A percentile compares a stretch with the other conserved stretches of the same genome.
These are phyloP conservation scores for Zygoascus bituminiphila DNA, from an alignment of 805 yeast genomes.

Conservation along the genomic window DNA sequence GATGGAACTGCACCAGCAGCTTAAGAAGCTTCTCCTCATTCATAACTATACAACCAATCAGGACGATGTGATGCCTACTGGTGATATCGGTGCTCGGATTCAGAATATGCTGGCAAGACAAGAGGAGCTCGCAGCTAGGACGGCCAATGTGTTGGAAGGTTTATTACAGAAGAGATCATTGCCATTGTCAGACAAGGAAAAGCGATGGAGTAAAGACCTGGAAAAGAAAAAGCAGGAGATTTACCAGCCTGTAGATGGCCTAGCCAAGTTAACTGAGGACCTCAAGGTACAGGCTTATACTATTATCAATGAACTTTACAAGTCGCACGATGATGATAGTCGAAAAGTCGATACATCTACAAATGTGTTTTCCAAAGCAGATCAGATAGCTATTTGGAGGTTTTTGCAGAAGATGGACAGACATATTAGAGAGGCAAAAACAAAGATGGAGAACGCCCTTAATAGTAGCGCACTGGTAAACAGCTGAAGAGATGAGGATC, in stretches of 20 bases:
- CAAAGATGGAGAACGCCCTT: not conserved
- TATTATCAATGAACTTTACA: slow-evolving; percentile 1
- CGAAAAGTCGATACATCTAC: not conserved
- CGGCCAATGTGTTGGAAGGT: slow-evolving; percentile 24
- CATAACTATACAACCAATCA: not conserved
- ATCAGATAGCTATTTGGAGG: not conserved
- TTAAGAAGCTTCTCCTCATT: slow-evolving; percentile 17
- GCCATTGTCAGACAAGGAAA: slow-evolving; percentile 36
- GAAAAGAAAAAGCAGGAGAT: slow-evolving; percentile 27
- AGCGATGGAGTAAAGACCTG: slow-evolving; percentile 40
- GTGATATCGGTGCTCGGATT: slow-evolving; percentile 11
- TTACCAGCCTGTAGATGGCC: slow-evolving; percentile 15
- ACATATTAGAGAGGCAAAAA: not conserved
- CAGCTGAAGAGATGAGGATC: not conserved
- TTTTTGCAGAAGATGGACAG: not conserved
- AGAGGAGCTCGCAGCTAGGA: slow-evolving; percentile 26
- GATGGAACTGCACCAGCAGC: slow-evolving; percentile 36
- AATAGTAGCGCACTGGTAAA: not conserved
- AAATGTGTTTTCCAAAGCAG: not conserved
- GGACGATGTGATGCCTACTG: not conserved
- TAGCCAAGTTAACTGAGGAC: slow-evolving; percentile 15
- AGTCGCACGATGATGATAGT: not conserved
- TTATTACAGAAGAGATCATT: slow-evolving; percentile 24
- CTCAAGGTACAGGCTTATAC: slow-evolving; percentile 3
- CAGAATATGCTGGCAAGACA: slow-evolving; percentile 29